Evolutionary conservation across 1,284 basidiomycete species (phyloP).

Genomic region (Malassezia vespertilionis): DNA sequence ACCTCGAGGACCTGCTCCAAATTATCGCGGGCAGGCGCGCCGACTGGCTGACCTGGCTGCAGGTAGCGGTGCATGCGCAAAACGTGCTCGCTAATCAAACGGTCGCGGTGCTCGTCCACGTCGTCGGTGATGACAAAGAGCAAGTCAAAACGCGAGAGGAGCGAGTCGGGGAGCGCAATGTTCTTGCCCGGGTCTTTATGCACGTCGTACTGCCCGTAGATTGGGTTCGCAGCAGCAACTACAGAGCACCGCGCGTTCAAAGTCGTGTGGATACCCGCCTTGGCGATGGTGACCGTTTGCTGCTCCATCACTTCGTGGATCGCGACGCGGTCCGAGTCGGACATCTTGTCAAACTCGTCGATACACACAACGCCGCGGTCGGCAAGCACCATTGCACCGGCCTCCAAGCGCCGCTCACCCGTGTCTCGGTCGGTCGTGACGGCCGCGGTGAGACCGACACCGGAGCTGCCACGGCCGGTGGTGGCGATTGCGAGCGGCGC

Average conservation of each 20-base stretch:
- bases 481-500: conserved; percentile 96
- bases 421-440: conserved; percentile 98
- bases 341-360: conserved; percentile 99
- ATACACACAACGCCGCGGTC: conserved; percentile 98
- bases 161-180: conserved; percentile 93
- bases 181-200: conserved; percentile 99
- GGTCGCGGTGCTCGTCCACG: conserved; percentile 85
- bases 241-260: conserved; percentile 96
- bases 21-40: conserved; percentile 69
- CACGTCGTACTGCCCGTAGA: conserved; percentile 98
- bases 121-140: conserved; percentile 97
- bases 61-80: conserved; percentile 94
- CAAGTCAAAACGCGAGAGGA: conserved; percentile 96
- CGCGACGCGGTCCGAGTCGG: conserved; percentile 93
- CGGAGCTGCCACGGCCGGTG: conserved; percentile 90
- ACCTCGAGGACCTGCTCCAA: conserved; percentile 54
- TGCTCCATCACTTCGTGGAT: conserved; percentile 99
- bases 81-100: conserved; percentile 92
- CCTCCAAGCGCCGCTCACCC: conserved; percentile 81
- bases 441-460: conserved; percentile 97
- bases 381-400: conserved; percentile 99
- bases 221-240: conserved; percentile 94
- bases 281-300: conserved; percentile 90
- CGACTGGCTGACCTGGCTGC: conserved; percentile 86
- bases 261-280: conserved; percentile 96